Evolutionary conservation across 352 stramenopile genomes (phyloP).

Genomic region (Globisporangium lucens): DNA sequence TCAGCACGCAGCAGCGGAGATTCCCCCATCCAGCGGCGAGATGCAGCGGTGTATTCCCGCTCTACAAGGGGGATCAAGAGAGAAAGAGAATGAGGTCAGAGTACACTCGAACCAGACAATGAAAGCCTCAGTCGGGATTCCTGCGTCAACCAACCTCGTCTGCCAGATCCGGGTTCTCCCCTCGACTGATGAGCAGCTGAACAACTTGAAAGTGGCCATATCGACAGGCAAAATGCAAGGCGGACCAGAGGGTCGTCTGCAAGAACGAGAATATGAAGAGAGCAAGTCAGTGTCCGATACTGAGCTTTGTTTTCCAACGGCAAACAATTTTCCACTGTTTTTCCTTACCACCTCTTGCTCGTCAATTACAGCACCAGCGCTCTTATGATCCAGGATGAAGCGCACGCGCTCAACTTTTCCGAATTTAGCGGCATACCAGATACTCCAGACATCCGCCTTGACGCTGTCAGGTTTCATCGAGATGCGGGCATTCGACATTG

Average conservation of each 20-base stretch:
- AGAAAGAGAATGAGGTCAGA: neutral
- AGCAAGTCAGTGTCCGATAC: too few relatives aligned
- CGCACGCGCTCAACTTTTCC: constrained; percentile 50
- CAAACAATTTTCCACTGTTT: too few relatives aligned
- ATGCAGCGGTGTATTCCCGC: constrained; percentile 66
- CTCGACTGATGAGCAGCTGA: constrained; percentile 42
- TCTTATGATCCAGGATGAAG: constrained; percentile 45
- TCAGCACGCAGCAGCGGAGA: constrained; percentile 43
- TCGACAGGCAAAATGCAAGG: constrained; percentile 59
- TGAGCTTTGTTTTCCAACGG: too few relatives aligned
- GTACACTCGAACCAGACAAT: neutral
- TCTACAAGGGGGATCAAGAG: constrained; percentile 23
- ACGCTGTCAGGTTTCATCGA: neutral
- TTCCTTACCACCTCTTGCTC: constrained; percentile 47
- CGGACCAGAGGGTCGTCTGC: constrained; percentile 53
- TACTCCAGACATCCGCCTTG: constrained; percentile 48
- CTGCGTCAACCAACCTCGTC: constrained; percentile 33
- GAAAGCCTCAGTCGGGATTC: neutral
- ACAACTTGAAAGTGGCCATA: constrained; percentile 49
- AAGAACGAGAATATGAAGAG: neutral
- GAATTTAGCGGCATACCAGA: constrained; percentile 70
- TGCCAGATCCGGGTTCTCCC: constrained; percentile 39
- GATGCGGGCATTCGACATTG: neutral
- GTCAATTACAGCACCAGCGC: constrained; percentile 36
- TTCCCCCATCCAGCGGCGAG: constrained; percentile 68